These are phyloP conservation scores for Erodium chrysanthum DNA, from an alignment of 441 rosid species.

Conservation along the genomic window DNA sequence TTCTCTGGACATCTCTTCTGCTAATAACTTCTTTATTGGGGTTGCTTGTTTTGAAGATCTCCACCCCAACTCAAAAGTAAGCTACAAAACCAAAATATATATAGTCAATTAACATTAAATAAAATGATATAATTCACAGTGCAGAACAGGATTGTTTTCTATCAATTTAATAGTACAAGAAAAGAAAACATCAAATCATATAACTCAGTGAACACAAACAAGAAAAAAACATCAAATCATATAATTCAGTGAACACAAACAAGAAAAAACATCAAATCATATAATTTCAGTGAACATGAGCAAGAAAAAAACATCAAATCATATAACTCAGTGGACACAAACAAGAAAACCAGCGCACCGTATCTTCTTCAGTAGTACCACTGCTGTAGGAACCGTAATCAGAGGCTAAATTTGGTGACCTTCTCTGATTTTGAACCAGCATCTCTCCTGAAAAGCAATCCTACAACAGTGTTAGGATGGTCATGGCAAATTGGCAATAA, in stretches of 20 bases:
- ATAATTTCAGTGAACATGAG: not conserved
- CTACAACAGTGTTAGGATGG: conserved; percentile 24
- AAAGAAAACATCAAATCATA: conserved; percentile 5
- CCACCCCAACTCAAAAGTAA: conserved; percentile 32
- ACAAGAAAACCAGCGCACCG: conserved; percentile 35
- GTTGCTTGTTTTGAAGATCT: conserved; percentile 36
- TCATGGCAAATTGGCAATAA: conserved; percentile 16
- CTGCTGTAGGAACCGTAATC: conserved; percentile 39
- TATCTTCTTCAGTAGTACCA: conserved; percentile 34
- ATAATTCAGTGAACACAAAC: too few relatives aligned
- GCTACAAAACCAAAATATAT: conserved; percentile 30
- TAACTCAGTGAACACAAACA: conserved; percentile 2
- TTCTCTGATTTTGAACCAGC: conserved; percentile 32
- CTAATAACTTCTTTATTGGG: conserved; percentile 63
- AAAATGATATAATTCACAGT: not conserved
- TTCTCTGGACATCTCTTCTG: conserved; percentile 73
- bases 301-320: conserved; percentile 10
- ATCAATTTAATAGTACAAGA: not conserved
- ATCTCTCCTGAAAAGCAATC: conserved; percentile 46
- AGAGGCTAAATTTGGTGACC: conserved; percentile 34
- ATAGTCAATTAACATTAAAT: not conserved
- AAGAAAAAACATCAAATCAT: too few relatives aligned
- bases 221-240: too few relatives aligned
- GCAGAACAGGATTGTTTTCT: not conserved
- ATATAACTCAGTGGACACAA: not conserved